These are phyloP conservation scores for Citropsis articulata DNA, from an alignment of 345 rosid species.

Conservation along the genomic window DNA sequence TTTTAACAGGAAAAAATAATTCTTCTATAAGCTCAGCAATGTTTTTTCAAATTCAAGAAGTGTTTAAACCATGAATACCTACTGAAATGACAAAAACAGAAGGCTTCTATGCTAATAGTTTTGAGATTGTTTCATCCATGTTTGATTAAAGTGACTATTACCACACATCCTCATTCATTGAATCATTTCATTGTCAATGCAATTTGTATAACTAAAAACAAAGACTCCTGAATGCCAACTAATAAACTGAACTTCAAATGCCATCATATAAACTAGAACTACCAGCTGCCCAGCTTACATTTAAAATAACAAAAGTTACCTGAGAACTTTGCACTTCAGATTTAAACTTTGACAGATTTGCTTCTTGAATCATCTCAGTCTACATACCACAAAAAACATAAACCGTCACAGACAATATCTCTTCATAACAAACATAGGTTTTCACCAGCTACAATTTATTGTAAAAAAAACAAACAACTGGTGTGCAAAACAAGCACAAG, in stretches of 20 bases:
- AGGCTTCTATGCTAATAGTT: background rate
- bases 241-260: background rate
- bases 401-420: background rate
- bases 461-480: background rate
- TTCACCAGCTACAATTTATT: background rate
- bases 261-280: background rate
- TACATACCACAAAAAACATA: constrained; percentile 24
- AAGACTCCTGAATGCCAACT: background rate
- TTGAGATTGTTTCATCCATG: background rate
- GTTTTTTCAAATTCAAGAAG: background rate
- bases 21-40: background rate
- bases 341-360: constrained; percentile 78
- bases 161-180: background rate
- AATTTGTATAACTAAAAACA: background rate
- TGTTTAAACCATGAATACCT: background rate
- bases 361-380: constrained; percentile 76
- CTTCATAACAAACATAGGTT: background rate
- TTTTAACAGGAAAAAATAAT: background rate
- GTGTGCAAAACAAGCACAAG: background rate
- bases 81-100: background rate
- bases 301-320: constrained; percentile 31
- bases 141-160: background rate
- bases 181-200: background rate
- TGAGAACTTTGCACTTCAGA: constrained; percentile 85
- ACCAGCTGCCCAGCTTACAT: too few species aligned